A percentile compares a stretch with the other conserved stretches of the same genome.
Evolutionary conservation across 2,329 filamentous ascomycete genomes (phyloP).

Genomic region (Pyrenophora graminea): DNA sequence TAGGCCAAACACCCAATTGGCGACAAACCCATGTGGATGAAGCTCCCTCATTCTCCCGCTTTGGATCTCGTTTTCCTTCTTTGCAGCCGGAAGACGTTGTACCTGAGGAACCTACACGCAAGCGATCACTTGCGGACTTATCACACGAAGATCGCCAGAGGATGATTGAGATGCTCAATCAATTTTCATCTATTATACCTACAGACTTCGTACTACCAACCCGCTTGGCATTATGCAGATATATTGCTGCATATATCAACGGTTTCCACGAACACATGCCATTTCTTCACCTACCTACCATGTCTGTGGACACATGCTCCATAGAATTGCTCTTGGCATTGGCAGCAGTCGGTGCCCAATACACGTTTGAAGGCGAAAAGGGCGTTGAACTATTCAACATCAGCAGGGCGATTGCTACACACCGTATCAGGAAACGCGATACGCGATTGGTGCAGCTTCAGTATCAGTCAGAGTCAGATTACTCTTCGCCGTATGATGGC

Average conservation of each 20-base stretch:
- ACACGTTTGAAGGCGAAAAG: slow-evolving; percentile 58
- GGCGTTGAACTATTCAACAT: slow-evolving; percentile 63
- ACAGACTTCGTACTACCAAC: slow-evolving; percentile 70
- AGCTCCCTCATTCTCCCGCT: slow-evolving; percentile 42
- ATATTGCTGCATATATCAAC: slow-evolving; percentile 70
- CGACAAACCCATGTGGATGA: slow-evolving; percentile 32
- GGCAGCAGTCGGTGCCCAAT: slow-evolving; percentile 69
- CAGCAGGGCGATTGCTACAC: slow-evolving; percentile 58
- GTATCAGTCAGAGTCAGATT: slow-evolving; percentile 26
- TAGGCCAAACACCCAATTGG: slow-evolving; percentile 8
- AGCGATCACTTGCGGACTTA: slow-evolving; percentile 40
- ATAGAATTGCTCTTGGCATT: slow-evolving; percentile 71
- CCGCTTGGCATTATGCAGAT: slow-evolving; percentile 68
- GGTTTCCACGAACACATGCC: slow-evolving; percentile 66
- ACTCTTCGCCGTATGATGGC: slow-evolving; percentile 20
- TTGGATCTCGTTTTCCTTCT: slow-evolving; percentile 47
- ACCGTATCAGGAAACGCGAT: slow-evolving; percentile 57
- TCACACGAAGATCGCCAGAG: slow-evolving; percentile 41
- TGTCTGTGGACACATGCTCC: slow-evolving; percentile 66
- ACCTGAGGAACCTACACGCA: slow-evolving; percentile 12
- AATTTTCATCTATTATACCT: slow-evolving; percentile 65
- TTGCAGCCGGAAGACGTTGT: slow-evolving; percentile 45
- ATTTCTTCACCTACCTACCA: slow-evolving; percentile 70
- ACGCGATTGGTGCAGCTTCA: slow-evolving; percentile 47
- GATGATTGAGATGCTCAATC: slow-evolving; percentile 63